Conservation (phyloP, 768 basidiomycete species). For the Suillus sp. region DNA sequence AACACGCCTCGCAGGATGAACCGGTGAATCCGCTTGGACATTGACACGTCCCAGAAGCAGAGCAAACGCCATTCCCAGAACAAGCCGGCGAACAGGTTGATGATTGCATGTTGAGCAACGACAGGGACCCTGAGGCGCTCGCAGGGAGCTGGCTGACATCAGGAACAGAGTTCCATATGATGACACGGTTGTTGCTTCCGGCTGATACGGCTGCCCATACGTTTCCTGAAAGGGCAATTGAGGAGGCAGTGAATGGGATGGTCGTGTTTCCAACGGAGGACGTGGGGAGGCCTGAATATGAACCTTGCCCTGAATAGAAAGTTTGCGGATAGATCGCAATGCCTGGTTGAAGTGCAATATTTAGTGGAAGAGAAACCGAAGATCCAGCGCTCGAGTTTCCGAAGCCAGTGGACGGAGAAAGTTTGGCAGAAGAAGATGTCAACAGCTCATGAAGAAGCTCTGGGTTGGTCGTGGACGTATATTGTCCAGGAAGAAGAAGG, state of each 20-base stretch:
- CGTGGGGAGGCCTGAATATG: conserved; percentile 60
- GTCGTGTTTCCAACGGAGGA: conserved; percentile 49
- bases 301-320: conserved; percentile 65
- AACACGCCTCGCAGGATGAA: conserved; percentile 77
- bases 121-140: conserved; percentile 48
- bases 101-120: conserved; percentile 72
- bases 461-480: conserved; percentile 70
- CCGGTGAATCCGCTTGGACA: conserved; percentile 80
- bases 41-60: conserved; percentile 65
- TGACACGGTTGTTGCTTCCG: conserved; percentile 56
- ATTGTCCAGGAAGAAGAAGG: conserved; percentile 76
- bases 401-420: conserved; percentile 66
- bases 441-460: conserved; percentile 68
- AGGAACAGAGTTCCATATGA: conserved; percentile 80
- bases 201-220: conserved; percentile 68
- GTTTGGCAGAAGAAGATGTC: conserved; percentile 61
- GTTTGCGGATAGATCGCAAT: conserved; percentile 63
- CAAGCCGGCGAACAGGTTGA: conserved; percentile 76
- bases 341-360: conserved; percentile 66
- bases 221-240: conserved; percentile 68
- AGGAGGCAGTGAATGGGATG: conserved; percentile 53
- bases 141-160: conserved; percentile 71
- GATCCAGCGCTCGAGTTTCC: conserved; percentile 48
- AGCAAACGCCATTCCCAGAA: conserved; percentile 71
- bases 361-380: conserved; percentile 63